Percentiles rank a stretch among this genome's conserved stretches.
Evolutionary conservation across 345 rosid species (phyloP).

Genomic region (Gossypium thurberi): DNA sequence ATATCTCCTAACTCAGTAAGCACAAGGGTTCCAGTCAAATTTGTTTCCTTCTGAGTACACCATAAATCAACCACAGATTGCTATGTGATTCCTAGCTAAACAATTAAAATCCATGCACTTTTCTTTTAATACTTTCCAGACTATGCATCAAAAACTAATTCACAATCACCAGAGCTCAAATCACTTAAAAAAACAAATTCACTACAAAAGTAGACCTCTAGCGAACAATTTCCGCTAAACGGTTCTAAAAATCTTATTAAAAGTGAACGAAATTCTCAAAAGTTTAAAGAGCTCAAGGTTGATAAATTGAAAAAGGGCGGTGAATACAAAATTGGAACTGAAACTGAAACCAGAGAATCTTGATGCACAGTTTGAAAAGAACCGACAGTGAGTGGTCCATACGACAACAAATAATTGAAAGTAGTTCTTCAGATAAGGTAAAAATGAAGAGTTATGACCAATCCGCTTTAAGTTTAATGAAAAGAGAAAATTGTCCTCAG

Average conservation of each 20-base stretch:
- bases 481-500: conserved; percentile 19
- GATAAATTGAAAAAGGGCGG: not conserved
- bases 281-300: not conserved
- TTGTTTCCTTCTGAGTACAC: not conserved
- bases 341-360: not conserved
- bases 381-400: conserved; percentile 17
- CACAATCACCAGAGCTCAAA: not conserved
- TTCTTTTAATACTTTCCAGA: not conserved
- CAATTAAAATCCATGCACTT: not conserved
- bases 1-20: not conserved
- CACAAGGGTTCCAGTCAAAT: not conserved
- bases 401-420: conserved; percentile 3
- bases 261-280: not conserved
- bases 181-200: conserved; percentile 1
- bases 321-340: not conserved
- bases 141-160: not conserved
- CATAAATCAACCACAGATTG: not conserved
- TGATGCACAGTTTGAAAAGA: not conserved
- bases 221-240: not conserved
- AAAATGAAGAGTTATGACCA: conserved; percentile 12
- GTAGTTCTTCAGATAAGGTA: conserved; percentile 11
- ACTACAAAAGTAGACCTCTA: not conserved
- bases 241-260: not conserved
- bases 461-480: not conserved
- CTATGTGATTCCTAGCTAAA: not conserved